phyloP scores from a whole-genome alignment of 352 stramenopile genomes.

The Globisporangium carolinianum region DNA sequence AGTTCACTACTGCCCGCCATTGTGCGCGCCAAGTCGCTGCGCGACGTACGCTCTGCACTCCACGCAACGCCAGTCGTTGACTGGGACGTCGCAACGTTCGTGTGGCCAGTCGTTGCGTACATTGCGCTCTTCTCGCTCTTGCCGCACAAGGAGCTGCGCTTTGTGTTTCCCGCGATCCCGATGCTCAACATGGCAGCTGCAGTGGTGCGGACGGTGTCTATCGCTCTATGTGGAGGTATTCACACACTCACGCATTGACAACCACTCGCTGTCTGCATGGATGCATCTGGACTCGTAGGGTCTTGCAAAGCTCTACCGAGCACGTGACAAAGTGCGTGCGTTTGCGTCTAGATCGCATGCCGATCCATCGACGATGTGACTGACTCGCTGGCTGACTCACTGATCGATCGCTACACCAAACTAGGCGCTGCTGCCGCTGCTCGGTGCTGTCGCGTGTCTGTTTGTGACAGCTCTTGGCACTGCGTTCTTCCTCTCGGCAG shows the following conservation, averaged over 20 bases:
- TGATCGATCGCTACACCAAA: too few relatives aligned
- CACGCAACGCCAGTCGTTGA: slow-evolving; percentile 40
- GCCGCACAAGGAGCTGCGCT: slow-evolving; percentile 98
- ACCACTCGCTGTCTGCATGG: not conserved
- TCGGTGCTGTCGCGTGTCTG: slow-evolving; percentile 49
- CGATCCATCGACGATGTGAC: not conserved
- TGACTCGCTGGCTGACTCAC: too few relatives aligned
- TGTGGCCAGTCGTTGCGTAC: slow-evolving; percentile 81
- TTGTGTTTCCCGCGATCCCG: slow-evolving; percentile 96
- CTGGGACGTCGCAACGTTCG: slow-evolving; percentile 38
- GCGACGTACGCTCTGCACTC: slow-evolving; percentile 27
- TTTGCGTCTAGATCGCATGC: not conserved
- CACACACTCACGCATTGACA: not conserved
- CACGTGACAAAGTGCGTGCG: slow-evolving; percentile 39
- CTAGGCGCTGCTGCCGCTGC: slow-evolving; percentile 38
- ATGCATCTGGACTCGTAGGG: slow-evolving; percentile 23
- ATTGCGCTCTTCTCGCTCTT: slow-evolving; percentile 93
- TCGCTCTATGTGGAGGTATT: not conserved
- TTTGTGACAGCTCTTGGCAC: slow-evolving; percentile 36
- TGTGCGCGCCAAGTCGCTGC: slow-evolving; percentile 32
- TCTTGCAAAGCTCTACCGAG: slow-evolving; percentile 59
- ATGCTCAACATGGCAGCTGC: slow-evolving; percentile 93
- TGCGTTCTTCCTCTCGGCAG: slow-evolving; percentile 61
- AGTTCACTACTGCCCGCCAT: slow-evolving; percentile 42
- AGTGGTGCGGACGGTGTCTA: slow-evolving; percentile 38